Base-by-base conservation (phyloP, 768 basidiomycete genomes). In the Rhizopogon salebrosus region DNA sequence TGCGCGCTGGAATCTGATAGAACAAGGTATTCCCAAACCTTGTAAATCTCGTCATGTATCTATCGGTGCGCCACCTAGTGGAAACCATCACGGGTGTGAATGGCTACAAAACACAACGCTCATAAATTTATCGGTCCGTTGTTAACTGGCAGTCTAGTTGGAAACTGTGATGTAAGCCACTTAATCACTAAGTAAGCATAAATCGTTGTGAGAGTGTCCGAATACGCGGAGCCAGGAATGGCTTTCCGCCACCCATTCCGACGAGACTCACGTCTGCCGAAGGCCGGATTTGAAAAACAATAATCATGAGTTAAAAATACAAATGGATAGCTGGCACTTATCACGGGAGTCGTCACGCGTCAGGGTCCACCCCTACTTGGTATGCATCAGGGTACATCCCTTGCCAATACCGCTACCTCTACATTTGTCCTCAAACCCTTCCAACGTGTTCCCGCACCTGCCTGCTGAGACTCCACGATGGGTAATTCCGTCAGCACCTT, bases 371-470 rank as follows among this genome's bases (percentile, higher is more conserved):
- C n/a, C n/a, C n/a, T n/a, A n/a, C n/a, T n/a, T n/a, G n/a, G n/a
- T n/a, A n/a, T n/a, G n/a, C n/a, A 46, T 46, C 22, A 46, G 14
- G 18, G 29, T 16, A 8, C 6, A 34, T 34, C 45, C 31, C 20
- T 46, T 11, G 23, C 38, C 49, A 82, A 64, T 23, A 64, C 61
- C 10, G 73, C 68, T 9, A 91, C 74, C 55, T 93, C 83, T 2
- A 81, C 57, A 37, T 70, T 79, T 13, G 80, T 83, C 5, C 87
- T 84, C 10, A 98, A 70, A 5, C 89, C 92, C 63, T 86, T 82
- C 95, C 95, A 98, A 11, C 83, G 75, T 4, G 94, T 95, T 6
- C 82, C 79, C 1, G 85, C 85, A 20, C 85, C 87, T 40, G 74
- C 72, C 31, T 68, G 66, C 61, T 89, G 85, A 0, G 84, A 81